Base-by-base conservation (phyloP, 306 rosid species). In the Citrullus amarus region DNA sequence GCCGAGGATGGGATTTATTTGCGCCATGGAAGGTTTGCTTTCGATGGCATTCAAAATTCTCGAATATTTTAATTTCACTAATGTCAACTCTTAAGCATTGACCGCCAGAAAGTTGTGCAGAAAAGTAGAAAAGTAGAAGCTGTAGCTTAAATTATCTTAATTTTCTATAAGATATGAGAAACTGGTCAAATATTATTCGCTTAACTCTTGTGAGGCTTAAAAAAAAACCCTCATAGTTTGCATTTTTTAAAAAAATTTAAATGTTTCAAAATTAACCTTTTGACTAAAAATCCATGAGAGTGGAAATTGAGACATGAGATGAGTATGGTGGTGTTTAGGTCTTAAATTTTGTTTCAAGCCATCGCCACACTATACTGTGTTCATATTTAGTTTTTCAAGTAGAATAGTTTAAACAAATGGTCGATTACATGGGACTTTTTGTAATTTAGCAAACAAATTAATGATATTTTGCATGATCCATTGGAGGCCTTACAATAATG, bases 11-110 rank as follows among this genome's bases (percentile, higher is more conserved):
- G 96, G 95, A 95, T 84, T 80, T 95, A 80, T 86, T 91, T 81
- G 93, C 97, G 76, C 97, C 98, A 13, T 95, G 98, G 98, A 95
- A 89, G 98, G 98, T 95, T 71, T 73, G 79, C 79, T 22, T 43
- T 5, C 53, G 8, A 4, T 18, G 16, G 32, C 53, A 8, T n/a
- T 67, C 74, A 67, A 39, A 67, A n/a, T 39, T 67, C 53, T 67
- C 0, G 9, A 67, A 17, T 67, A 39, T 39, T 67, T 67, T n/a
- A 67, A 38, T 41, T 17, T 11, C 6, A 5, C 2, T 9, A 8
- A 2, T 25, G 3, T 57, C 14, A 57, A 8, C 62, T 20, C 62
- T 57, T 6, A 66, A 66, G 28, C 28, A 25, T 25, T 25, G 28
- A 25, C 22, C 38, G 14, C 28, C 4, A 66, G 72, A 34, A 66